Evolutionary conservation across 192 early-diverging fungal species (phyloP), one percentile per base, ranked within the genome.

Genomic region (Globomyces pollinis-pini): DNA sequence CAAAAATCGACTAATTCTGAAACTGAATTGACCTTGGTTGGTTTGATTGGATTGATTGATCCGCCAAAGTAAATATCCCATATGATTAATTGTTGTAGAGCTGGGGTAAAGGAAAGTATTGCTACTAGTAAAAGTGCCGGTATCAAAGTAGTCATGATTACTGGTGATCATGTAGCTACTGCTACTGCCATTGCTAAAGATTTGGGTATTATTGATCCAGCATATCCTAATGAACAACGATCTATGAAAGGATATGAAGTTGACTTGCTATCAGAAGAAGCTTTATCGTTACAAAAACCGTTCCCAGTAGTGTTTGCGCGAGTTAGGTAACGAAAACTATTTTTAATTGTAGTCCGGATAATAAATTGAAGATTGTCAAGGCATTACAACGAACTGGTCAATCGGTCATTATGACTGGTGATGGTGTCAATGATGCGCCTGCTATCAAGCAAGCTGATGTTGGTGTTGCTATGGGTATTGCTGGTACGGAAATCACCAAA

Each of bases 271-370:
- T 94, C 94, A 0, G 93, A 96, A 50, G 89, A 94, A 52, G 85
- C 84, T 2, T 85, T 94, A 29, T 74, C 83, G 2, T 74, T 82
- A 33, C 71, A 94, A 38, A 69, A 80, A 26, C 90, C 91, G 13
- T 94, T 98, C 69, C 96, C 96, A 3, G 86, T 84, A 30, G 94
- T 98, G 2, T 94, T 98, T 88, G 96, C 96, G 15, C 89, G 96
- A 41, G 92, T 94, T 50, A 85, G n/a, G 82, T 52, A 67, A 60
- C 30, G n/a, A n/a, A n/a, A n/a, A n/a, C n/a, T n/a, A n/a, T n/a
- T n/a, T n/a, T n/a, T n/a, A n/a, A n/a, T n/a, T n/a, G n/a, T n/a
- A n/a, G 78, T 57, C 95, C 95, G 0, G 93, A 98, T 60, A 98
- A 94, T 77, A 98, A 98, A 75, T 75, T 98, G 42, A 90, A 90